Conservation (phyloP, 495 filamentous ascomycete genomes). For the Penicillium flavigenum region DNA sequence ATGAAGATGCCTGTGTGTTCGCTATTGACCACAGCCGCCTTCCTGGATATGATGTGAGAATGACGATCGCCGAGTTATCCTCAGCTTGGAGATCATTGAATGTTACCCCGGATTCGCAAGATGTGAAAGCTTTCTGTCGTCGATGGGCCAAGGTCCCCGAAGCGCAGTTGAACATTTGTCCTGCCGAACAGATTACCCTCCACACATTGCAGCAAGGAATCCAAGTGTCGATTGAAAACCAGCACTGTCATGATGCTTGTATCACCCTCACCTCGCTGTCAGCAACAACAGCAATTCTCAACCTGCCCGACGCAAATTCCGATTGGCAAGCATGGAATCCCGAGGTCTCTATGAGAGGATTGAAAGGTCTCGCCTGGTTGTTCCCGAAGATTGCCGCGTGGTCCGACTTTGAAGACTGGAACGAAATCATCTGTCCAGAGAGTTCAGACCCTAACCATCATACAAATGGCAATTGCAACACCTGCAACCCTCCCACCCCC, state of each 20-base stretch:
- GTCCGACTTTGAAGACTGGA: conserved; percentile 30
- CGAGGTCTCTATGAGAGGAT: conserved; percentile 19
- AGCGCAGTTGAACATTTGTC: conserved; percentile 14
- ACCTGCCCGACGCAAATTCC: conserved; percentile 10
- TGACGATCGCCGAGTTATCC: conserved; percentile 44
- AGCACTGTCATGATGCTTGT: conserved; percentile 27
- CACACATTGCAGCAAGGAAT: conserved; percentile 15
- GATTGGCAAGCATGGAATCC: conserved; percentile 27
- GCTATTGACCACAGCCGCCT: conserved; percentile 51
- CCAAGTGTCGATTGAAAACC: conserved; percentile 16
- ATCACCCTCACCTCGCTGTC: conserved; percentile 30
- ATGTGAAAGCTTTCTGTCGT: conserved; percentile 28
- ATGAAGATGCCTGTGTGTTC: conserved; percentile 65
- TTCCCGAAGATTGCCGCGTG: conserved; percentile 27
- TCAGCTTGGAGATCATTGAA: conserved; percentile 34
- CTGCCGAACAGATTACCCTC: conserved; percentile 13
- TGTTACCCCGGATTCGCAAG: conserved; percentile 4
- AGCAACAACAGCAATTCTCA: conserved; percentile 12
- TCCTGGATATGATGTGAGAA: conserved; percentile 54
- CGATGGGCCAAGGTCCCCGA: conserved; percentile 20
- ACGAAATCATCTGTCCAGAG: conserved; percentile 7
- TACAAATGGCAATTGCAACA: conserved; percentile 20
- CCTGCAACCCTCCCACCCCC: conserved; percentile 47
- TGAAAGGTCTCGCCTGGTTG: conserved; percentile 35
- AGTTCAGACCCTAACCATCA: neutral